A percentile compares a stretch with the other conserved stretches of the same genome.
phyloP scores from a whole-genome alignment of 148 eudicot genomes.

The Chenopodium berlandieri region DNA sequence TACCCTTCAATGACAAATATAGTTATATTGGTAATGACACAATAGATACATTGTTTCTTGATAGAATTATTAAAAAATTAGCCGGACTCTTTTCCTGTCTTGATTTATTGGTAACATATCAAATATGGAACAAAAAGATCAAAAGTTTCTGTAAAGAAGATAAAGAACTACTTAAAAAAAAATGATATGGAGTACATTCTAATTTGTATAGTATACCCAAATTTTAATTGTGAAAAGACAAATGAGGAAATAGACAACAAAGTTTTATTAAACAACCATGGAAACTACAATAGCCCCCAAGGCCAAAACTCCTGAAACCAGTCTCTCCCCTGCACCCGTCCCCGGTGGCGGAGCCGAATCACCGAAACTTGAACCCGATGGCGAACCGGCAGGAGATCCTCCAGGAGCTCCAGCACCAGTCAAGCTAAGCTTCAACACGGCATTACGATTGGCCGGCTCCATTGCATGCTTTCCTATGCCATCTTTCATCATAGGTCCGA shows the following conservation, averaged over 20 bases:
- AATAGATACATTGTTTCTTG: too few relatives aligned
- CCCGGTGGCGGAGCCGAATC: constrained; percentile 4
- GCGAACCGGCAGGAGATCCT: neutral
- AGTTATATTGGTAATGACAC: too few relatives aligned
- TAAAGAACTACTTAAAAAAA: neutral
- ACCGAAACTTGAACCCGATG: neutral
- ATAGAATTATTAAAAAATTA: too few relatives aligned
- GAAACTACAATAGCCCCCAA: constrained; percentile 18
- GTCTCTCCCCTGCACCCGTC: constrained; percentile 7
- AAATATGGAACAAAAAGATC: neutral
- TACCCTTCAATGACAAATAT: too few relatives aligned
- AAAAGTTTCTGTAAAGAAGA: neutral
- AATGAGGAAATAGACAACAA: neutral
- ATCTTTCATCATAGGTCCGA: constrained; percentile 29
- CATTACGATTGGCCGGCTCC: constrained; percentile 6
- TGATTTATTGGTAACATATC: neutral
- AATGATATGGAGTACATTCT: neutral
- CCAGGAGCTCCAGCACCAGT: neutral
- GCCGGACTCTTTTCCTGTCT: neutral
- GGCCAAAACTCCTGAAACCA: constrained; percentile 8
- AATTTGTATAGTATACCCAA: neutral
- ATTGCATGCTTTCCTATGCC: constrained; percentile 22
- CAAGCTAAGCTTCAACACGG: constrained; percentile 17
- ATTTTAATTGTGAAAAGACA: neutral
- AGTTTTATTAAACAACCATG: neutral